These are phyloP conservation scores for Umbilicus rupestris DNA, from an alignment of 164 flowering plant genomes.

Conservation along the genomic window DNA sequence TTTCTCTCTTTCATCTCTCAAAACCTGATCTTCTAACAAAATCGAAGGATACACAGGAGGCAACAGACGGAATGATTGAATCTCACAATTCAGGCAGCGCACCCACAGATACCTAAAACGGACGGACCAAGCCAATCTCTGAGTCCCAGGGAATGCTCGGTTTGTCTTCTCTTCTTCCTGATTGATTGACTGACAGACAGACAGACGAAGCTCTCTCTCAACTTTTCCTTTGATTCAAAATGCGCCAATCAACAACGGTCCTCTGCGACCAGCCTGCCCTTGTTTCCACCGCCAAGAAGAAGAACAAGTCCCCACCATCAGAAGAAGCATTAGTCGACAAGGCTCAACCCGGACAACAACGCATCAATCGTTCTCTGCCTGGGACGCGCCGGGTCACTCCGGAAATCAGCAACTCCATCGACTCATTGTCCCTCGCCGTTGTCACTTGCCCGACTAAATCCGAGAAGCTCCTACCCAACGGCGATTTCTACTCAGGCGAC, in stretches of 20 bases:
- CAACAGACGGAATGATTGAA: too few species aligned
- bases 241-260: neutral
- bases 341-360: neutral
- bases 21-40: too few species aligned
- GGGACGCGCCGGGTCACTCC: constrained; percentile 2
- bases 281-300: neutral
- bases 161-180: neutral
- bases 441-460: neutral
- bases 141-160: neutral
- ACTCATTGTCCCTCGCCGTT: neutral
- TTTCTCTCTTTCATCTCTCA: neutral
- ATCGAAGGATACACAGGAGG: too few species aligned
- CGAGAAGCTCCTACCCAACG: constrained; percentile 66
- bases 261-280: neutral
- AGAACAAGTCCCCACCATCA: neutral
- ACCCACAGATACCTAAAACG: too few species aligned
- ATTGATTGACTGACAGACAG: neutral
- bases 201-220: too few species aligned
- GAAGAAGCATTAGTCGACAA: neutral
- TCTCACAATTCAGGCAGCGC: too few species aligned
- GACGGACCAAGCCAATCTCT: neutral
- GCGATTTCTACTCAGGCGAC: constrained; percentile 71
- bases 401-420: neutral
- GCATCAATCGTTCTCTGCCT: neutral
- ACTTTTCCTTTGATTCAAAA: neutral